phyloP scores from a whole-genome alignment of 352 stramenopile genomes.

The Phytopythium aichiense region DNA sequence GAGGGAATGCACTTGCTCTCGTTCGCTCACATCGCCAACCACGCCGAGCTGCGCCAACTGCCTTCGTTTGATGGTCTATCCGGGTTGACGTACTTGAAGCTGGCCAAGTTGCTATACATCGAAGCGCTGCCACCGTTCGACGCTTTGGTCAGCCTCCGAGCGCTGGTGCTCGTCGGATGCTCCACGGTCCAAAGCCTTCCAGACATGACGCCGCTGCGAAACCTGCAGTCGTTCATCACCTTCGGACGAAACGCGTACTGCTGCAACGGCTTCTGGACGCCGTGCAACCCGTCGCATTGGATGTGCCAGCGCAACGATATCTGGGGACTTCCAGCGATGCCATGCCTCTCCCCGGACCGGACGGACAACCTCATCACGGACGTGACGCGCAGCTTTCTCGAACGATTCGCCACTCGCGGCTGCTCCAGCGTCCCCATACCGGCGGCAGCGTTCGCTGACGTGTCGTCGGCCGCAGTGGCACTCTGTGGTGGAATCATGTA shows the following conservation, averaged over 20 bases:
- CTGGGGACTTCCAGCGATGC: background rate
- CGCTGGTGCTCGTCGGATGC: background rate
- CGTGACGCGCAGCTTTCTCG: background rate
- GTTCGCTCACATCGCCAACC: background rate
- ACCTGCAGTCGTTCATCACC: background rate
- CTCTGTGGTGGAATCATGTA: background rate
- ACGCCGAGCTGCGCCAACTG: background rate
- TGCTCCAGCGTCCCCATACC: background rate
- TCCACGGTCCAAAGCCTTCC: background rate
- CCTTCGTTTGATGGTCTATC: background rate
- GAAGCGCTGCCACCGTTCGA: background rate
- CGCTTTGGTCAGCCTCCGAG: background rate
- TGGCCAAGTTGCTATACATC: background rate
- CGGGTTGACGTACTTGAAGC: background rate
- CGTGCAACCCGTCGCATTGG: background rate
- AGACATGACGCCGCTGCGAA: background rate
- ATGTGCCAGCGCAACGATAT: background rate
- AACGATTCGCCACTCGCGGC: background rate
- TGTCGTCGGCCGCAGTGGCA: too few relatives aligned
- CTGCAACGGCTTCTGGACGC: background rate
- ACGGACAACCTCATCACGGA: background rate
- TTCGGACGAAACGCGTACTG: background rate
- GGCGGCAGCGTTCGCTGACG: background rate
- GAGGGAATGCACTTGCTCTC: background rate
- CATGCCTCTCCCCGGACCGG: background rate